Percentiles rank a stretch among this genome's conserved stretches.
phyloP scores from a whole-genome alignment of 768 basidiomycete species.

The Tulasnella sp. region DNA sequence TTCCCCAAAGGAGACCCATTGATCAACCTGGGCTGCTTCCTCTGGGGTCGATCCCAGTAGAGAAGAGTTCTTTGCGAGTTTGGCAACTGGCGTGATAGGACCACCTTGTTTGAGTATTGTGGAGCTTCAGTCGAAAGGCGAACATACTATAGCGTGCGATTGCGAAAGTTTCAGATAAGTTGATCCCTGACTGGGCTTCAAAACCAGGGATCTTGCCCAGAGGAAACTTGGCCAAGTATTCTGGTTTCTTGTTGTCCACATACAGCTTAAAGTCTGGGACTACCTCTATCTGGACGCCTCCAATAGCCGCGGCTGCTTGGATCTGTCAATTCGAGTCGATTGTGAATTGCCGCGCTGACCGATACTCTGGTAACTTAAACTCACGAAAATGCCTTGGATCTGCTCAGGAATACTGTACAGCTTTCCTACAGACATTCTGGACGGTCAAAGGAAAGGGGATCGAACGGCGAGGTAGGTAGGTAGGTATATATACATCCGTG shows the following conservation, averaged over 20 bases:
- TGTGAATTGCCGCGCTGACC: not conserved
- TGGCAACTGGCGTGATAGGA: conserved; percentile 57
- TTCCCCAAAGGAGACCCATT: conserved; percentile 79
- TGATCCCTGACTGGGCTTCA: conserved; percentile 71
- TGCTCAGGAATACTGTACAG: conserved; percentile 53
- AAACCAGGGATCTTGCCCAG: conserved; percentile 78
- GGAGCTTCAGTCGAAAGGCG: not conserved
- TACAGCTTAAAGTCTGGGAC: not conserved
- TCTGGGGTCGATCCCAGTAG: conserved; percentile 65
- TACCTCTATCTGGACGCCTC: conserved; percentile 19
- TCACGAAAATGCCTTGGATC: conserved; percentile 49
- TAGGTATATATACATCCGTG: no score
- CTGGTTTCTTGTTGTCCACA: conserved; percentile 30
- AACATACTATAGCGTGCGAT: conserved; percentile 88
- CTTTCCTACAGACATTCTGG: conserved; percentile 60
- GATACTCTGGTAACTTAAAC: conserved; percentile 32
- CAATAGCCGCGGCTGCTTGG: conserved; percentile 25
- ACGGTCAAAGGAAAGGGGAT: conserved; percentile 60
- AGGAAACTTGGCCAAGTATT: conserved; percentile 31
- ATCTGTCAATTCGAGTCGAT: conserved; percentile 15
- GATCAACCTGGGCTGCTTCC: conserved; percentile 73
- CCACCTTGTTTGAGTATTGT: not conserved
- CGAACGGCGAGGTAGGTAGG: conserved; percentile 49
- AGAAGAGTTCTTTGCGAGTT: conserved; percentile 67
- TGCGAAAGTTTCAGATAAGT: conserved; percentile 68